Conservation (phyloP, 106 monocot species). For the Dactylorhiza incarnata region DNA sequence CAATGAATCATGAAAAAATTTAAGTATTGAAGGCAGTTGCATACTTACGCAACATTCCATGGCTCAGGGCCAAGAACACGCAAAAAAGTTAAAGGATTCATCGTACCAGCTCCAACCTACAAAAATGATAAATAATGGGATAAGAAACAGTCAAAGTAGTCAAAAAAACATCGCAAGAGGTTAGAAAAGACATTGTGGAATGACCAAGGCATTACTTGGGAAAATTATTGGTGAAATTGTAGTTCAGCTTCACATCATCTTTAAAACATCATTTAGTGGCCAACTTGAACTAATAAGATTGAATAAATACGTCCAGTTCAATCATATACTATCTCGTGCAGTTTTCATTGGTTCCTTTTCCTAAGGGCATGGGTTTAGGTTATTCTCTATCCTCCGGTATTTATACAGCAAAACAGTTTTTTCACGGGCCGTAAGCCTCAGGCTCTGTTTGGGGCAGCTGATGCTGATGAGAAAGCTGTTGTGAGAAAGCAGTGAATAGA, state of each 20-base stretch:
- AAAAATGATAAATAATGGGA: constrained; percentile 3
- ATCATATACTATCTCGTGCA: too few relatives aligned
- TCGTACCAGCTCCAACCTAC: constrained; percentile 96
- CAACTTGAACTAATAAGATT: neutral
- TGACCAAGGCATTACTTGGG: neutral
- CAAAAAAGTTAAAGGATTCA: constrained; percentile 98
- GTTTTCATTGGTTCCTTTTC: too few relatives aligned
- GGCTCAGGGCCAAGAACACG: constrained; percentile 94
- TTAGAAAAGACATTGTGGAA: neutral
- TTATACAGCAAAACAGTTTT: too few relatives aligned
- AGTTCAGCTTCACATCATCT: neutral
- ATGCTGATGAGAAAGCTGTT: too few relatives aligned
- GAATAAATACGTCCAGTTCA: too few relatives aligned
- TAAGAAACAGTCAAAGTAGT: neutral
- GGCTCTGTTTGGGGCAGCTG: too few relatives aligned
- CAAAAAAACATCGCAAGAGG: neutral
- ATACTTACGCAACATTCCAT: constrained; percentile 98
- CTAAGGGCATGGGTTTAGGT: too few relatives aligned
- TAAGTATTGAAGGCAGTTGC: neutral
- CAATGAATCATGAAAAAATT: neutral
- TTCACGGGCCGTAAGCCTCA: too few relatives aligned
- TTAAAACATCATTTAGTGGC: neutral
- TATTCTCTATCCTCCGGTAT: too few relatives aligned
- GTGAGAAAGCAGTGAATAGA: too few relatives aligned
- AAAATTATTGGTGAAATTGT: neutral